These are phyloP conservation scores for Tuber borchii DNA, from an alignment of 495 filamentous ascomycete genomes.

Conservation along the genomic window DNA sequence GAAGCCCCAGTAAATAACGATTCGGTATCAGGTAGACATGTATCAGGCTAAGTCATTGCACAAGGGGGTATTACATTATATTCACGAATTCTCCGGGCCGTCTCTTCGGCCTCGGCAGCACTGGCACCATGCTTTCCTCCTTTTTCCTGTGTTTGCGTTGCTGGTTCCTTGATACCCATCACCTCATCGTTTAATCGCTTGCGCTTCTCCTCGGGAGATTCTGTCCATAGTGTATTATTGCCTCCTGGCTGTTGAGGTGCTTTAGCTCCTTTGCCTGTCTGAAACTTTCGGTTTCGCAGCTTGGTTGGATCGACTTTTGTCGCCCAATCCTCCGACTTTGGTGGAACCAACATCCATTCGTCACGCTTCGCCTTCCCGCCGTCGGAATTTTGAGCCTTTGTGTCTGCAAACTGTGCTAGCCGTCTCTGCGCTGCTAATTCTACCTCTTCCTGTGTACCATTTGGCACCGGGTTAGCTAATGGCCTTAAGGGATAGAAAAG, in stretches of 20 bases:
- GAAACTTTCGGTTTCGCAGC: conserved; percentile 75
- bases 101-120: conserved; percentile 48
- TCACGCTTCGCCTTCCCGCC: conserved; percentile 56
- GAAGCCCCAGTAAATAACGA: neutral
- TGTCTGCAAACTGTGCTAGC: conserved; percentile 39
- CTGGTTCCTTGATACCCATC: conserved; percentile 59
- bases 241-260: conserved; percentile 44
- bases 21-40: conserved; percentile 12
- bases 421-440: conserved; percentile 38
- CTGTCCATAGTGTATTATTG: conserved; percentile 71
- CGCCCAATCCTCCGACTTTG: conserved; percentile 56
- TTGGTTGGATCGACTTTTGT: conserved; percentile 77
- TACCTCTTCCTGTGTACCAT: conserved; percentile 30
- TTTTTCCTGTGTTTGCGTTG: conserved; percentile 38
- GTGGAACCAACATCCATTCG: conserved; percentile 92
- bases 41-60: conserved; percentile 8
- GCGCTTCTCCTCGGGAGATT: conserved; percentile 82
- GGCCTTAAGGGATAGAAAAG: conserved; percentile 1
- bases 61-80: conserved; percentile 49
- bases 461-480: conserved; percentile 14
- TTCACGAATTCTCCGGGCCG: conserved; percentile 52
- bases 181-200: conserved; percentile 74
- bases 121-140: conserved; percentile 28
- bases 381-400: conserved; percentile 31
- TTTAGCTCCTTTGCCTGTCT: conserved; percentile 59